Base-by-base conservation (phyloP, 305 asterid genomes). In the Fraxinus xanthoxyloides region DNA sequence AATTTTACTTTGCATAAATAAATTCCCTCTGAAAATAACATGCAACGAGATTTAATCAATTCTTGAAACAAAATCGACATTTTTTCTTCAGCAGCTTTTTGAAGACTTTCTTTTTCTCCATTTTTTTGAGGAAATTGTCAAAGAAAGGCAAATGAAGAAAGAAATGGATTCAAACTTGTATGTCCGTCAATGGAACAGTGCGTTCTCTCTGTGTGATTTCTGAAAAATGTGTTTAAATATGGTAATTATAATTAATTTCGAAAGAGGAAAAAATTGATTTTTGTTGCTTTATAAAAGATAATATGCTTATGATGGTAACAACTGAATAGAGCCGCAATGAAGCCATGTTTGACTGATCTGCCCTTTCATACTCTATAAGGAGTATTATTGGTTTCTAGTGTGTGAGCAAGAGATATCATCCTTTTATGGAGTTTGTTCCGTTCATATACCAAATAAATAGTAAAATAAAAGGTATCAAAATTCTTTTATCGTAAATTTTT, bases 171-270 rank as follows among this genome's bases (percentile, higher is more conserved):
- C 74, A 76, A 32, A 72, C 23, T 6, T 13, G 3, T 35, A 43
- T 4, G 79, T 88, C 87, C 86, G 88, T 76, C 89, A 87, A 54
- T 13, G 19, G 65, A 75, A 87, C 79, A 88, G 90, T 77, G n/a
- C 3, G 7, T 78, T 38, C 56, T 48, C 63, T 51, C 30, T 26
- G 30, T 56, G 35, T 30, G 32, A 2, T 30, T 30, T 30, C 32
- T 30, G 32, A 1, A 30, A 31, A 31, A 3, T 31, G 34, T 31
- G 34, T 1, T 30, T 30, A 30, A 30, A 30, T 30, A 75, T 56
- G 35, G 48, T 59, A 72, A 32, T 28, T 70, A 36, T 23, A 7
- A 43, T n/a, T 73, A 51, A 73, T 78, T 73, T 43, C 2, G 19
- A 19, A 19, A 17, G 5, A 3, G 31, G 36, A 61, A 32, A 21